phyloP scores from a whole-genome alignment of 2,329 filamentous ascomycete species.

The Sarocladium strictum region DNA sequence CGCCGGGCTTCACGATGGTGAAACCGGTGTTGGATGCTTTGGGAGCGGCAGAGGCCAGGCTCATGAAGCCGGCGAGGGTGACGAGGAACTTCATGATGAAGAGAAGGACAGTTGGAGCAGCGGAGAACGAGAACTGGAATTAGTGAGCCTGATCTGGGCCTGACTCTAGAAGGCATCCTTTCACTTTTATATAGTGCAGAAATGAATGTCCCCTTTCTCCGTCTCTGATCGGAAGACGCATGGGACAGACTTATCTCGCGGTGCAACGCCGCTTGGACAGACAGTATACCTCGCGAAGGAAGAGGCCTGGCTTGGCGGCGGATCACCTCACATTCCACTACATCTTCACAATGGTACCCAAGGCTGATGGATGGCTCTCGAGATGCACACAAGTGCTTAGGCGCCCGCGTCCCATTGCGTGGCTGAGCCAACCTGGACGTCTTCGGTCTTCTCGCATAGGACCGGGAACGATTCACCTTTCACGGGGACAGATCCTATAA shows the following conservation, averaged over 20 bases:
- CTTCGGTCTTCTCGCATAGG: not conserved
- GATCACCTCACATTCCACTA: not conserved
- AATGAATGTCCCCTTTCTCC: no score
- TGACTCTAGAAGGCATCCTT: no score
- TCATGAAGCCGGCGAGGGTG: constrained; percentile 13
- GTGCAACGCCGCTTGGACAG: not conserved
- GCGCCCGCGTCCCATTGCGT: no score
- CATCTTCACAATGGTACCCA: not conserved
- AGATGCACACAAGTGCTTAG: not conserved
- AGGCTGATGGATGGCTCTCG: not conserved
- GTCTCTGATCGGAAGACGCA: no score
- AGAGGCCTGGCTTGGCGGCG: not conserved
- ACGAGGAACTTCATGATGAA: constrained; percentile 12
- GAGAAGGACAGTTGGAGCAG: not conserved
- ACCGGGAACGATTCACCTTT: not conserved
- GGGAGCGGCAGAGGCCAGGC: constrained; percentile 13
- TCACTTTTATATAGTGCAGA: no score
- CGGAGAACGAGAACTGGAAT: not conserved
- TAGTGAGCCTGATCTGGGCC: not conserved
- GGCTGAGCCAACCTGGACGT: not conserved
- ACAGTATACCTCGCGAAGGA: not conserved
- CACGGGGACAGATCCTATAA: not conserved
- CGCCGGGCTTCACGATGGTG: constrained; percentile 25
- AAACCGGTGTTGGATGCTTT: constrained; percentile 15
- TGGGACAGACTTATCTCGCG: no score